Evolutionary conservation across 208 protist genomes (phyloP).

Genomic region (Trichomonas vaginalis): DNA sequence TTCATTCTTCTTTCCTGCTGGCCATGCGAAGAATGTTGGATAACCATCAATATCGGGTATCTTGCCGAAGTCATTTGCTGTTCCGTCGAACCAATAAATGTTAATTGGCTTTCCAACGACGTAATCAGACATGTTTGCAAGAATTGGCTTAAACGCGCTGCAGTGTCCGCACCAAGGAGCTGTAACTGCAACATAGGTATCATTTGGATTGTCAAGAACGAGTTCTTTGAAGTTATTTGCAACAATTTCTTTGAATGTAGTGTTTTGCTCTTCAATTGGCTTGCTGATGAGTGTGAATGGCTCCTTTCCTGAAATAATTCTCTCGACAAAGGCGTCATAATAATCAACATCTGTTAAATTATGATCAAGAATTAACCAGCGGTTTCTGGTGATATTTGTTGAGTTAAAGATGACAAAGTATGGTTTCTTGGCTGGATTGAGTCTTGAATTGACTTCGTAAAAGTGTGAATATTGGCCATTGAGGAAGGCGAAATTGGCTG

Average conservation of each 20-base stretch:
- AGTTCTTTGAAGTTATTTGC: not conserved
- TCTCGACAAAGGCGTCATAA: not conserved
- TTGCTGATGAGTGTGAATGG: not conserved
- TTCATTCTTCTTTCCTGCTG: not conserved
- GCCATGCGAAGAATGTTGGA: not conserved
- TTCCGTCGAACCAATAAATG: conserved; percentile 10
- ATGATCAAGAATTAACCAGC: not conserved
- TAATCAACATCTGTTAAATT: not conserved
- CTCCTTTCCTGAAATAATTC: not conserved
- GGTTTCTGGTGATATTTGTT: not conserved
- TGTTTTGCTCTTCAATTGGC: not conserved
- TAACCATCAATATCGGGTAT: not conserved
- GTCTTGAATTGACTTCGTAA: not conserved
- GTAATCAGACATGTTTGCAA: not conserved
- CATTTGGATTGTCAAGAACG: not conserved
- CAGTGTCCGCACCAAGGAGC: conserved; percentile 11
- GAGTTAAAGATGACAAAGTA: not conserved
- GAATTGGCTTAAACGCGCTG: not conserved
- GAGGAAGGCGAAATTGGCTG: not conserved
- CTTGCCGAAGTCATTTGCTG: not conserved
- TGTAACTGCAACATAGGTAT: not conserved
- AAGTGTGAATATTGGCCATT: not conserved
- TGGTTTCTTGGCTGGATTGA: not conserved
- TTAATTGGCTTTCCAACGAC: not conserved
- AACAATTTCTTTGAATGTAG: not conserved